Percentiles rank a stretch among this genome's conserved stretches.
Evolutionary conservation across 1,284 basidiomycete genomes (phyloP).

Genomic region (Cryptococcus sp.): DNA sequence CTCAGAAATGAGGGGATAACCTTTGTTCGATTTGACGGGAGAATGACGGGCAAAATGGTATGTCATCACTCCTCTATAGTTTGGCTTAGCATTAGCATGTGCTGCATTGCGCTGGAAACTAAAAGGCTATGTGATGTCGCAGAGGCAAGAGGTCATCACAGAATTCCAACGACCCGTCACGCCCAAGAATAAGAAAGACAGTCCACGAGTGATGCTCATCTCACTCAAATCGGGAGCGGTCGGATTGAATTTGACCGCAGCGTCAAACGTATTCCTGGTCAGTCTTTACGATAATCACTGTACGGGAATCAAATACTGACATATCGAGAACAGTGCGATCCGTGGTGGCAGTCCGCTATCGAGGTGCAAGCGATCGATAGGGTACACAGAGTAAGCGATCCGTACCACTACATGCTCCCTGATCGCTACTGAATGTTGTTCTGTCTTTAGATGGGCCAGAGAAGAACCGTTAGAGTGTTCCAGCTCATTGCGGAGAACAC

Average conservation of each 20-base stretch:
- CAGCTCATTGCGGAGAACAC: slow-evolving; percentile 85
- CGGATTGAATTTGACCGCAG: slow-evolving; percentile 83
- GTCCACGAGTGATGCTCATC: slow-evolving; percentile 79
- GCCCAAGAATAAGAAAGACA: slow-evolving; percentile 45
- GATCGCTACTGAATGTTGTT: background rate
- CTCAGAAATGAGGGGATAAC: slow-evolving; percentile 69
- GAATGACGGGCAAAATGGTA: slow-evolving; percentile 69
- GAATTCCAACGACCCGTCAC: slow-evolving; percentile 68
- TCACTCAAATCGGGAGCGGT: slow-evolving; percentile 77
- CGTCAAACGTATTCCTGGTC: slow-evolving; percentile 84
- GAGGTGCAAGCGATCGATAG: slow-evolving; percentile 83
- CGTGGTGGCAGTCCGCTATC: slow-evolving; percentile 74
- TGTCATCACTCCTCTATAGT: slow-evolving; percentile 4
- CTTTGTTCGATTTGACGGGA: slow-evolving; percentile 77
- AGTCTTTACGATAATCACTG: slow-evolving; percentile 46
- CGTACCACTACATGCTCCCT: background rate
- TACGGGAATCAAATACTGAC: background rate
- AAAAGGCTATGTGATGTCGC: background rate
- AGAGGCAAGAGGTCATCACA: slow-evolving; percentile 74
- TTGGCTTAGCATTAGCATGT: background rate
- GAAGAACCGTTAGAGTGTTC: slow-evolving; percentile 76
- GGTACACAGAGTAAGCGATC: slow-evolving; percentile 60
- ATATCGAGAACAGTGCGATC: slow-evolving; percentile 58
- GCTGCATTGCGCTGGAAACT: background rate
- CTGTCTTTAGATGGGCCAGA: slow-evolving; percentile 67